These are phyloP conservation scores for Tephrocybe rancida DNA, from an alignment of 768 basidiomycete genomes.

Conservation along the genomic window DNA sequence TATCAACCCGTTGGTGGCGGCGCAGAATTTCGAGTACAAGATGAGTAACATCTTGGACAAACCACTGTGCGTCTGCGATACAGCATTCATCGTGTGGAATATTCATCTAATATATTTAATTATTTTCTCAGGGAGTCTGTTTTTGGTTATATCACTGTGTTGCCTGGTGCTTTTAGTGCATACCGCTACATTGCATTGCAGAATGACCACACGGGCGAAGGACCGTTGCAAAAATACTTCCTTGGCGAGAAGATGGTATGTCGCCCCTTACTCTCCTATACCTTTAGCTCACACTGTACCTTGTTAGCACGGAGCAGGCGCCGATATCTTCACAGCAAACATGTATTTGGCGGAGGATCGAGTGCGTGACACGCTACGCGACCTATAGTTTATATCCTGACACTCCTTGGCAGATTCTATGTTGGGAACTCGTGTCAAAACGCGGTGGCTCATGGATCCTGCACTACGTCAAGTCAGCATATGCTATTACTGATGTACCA, in stretches of 20 bases:
- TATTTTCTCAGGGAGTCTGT: slow-evolving; percentile 59
- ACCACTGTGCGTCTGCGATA: slow-evolving; percentile 56
- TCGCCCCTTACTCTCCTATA: slow-evolving; percentile 4
- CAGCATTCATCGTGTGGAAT: neutral
- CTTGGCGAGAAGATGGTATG: slow-evolving; percentile 90
- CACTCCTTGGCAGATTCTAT: slow-evolving; percentile 63
- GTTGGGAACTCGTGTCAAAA: slow-evolving; percentile 98
- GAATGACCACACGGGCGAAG: slow-evolving; percentile 82
- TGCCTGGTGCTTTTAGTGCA: slow-evolving; percentile 92
- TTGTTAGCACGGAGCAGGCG: slow-evolving; percentile 80
- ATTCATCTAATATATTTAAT: neutral
- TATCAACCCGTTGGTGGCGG: slow-evolving; percentile 85
- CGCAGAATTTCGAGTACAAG: slow-evolving; percentile 95
- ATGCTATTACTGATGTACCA: slow-evolving; percentile 91
- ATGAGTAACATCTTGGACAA: slow-evolving; percentile 94
- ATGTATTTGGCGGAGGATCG: slow-evolving; percentile 96
- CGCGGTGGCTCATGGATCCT: slow-evolving; percentile 87
- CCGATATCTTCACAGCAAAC: slow-evolving; percentile 93
- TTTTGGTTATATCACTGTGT: slow-evolving; percentile 93
- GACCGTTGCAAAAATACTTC: slow-evolving; percentile 95
- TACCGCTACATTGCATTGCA: slow-evolving; percentile 91
- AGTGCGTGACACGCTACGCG: slow-evolving; percentile 31
- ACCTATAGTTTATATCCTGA: neutral
- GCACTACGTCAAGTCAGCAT: slow-evolving; percentile 96
- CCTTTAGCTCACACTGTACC: neutral